Percentiles rank a stretch among this genome's conserved stretches.
Conservation (phyloP, 257 asterid genomes). For the Datura wrightii region DNA sequence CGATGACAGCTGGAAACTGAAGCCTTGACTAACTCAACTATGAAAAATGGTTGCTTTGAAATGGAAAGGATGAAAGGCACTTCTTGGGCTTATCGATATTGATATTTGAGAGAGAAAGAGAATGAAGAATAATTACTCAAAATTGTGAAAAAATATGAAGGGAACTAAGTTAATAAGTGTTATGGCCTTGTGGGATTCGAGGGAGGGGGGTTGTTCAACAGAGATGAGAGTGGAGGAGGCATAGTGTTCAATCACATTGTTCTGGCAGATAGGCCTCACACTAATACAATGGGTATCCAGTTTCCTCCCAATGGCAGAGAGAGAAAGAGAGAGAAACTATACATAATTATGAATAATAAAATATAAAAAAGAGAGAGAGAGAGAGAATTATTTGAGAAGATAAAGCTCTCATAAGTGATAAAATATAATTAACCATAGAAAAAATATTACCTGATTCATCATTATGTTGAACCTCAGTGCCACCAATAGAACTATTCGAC, state of each 20-base stretch:
- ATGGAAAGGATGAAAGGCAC: conserved; percentile 36
- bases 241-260: conserved; percentile 88
- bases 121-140: conserved; percentile 45
- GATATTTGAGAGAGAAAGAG: conserved; percentile 30
- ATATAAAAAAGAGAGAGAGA: conserved; percentile 35
- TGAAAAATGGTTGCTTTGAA: background rate
- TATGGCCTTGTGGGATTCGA: background rate
- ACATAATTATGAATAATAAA: conserved; percentile 15
- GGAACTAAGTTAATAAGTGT: conserved; percentile 34
- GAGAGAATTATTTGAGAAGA: conserved; percentile 61
- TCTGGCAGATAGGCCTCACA: conserved; percentile 46
- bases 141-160: conserved; percentile 61
- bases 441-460: too few relatives aligned
- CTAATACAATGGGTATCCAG: conserved; percentile 37
- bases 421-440: too few relatives aligned
- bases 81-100: conserved; percentile 51
- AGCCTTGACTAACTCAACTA: conserved; percentile 9
- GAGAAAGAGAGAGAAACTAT: background rate
- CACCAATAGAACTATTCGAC: too few relatives aligned
- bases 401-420: conserved; percentile 37
- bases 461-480: too few relatives aligned
- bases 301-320: conserved; percentile 14
- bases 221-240: conserved; percentile 16
- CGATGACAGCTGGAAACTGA: background rate
- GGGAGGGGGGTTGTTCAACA: conserved; percentile 44